phyloP scores from a whole-genome alignment of 805 yeast species.

The Wilhelminamyces savonicus region DNA sequence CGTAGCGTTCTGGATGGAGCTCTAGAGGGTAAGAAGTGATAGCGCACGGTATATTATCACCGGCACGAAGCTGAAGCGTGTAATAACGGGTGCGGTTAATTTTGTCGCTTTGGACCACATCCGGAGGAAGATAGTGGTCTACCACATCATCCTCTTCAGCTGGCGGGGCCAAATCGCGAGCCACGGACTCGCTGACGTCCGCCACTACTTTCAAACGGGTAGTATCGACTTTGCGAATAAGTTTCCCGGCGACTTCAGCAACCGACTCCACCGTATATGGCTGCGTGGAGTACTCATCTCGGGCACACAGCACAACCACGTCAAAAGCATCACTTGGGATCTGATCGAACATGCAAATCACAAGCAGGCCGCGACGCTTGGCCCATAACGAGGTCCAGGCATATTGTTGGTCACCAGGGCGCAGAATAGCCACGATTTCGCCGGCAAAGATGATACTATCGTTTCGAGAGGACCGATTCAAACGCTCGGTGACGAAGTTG shows the following conservation, averaged over 20 bases:
- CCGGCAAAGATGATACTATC: conserved; percentile 66
- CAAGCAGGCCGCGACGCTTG: conserved; percentile 59
- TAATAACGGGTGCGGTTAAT: conserved; percentile 60
- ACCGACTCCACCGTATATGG: conserved; percentile 17
- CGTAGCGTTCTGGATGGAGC: conserved; percentile 31
- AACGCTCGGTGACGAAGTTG: conserved; percentile 56
- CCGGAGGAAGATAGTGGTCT: conserved; percentile 13
- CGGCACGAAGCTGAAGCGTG: conserved; percentile 43
- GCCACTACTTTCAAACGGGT: conserved; percentile 8
- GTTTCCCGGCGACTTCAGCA: conserved; percentile 30
- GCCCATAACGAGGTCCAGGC: conserved; percentile 94
- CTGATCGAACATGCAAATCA: conserved; percentile 83
- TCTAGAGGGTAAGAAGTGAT: conserved; percentile 56
- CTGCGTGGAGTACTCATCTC: conserved; percentile 1
- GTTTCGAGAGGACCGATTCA: conserved; percentile 19
- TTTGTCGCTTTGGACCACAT: conserved; percentile 17
- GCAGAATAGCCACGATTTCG: conserved; percentile 72
- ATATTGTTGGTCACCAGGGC: conserved; percentile 53
- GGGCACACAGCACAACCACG: conserved; percentile 9
- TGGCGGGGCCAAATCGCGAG: conserved; percentile 13
- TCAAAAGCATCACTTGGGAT: conserved; percentile 46
- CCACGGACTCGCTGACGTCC: conserved; percentile 22
- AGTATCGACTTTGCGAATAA: conserved; percentile 14
- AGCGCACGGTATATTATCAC: conserved; percentile 64
- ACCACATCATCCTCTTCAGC: conserved; percentile 7